Evolutionary conservation across 2,329 filamentous ascomycete genomes (phyloP).

Genomic region (Cladosporium colombiae): DNA sequence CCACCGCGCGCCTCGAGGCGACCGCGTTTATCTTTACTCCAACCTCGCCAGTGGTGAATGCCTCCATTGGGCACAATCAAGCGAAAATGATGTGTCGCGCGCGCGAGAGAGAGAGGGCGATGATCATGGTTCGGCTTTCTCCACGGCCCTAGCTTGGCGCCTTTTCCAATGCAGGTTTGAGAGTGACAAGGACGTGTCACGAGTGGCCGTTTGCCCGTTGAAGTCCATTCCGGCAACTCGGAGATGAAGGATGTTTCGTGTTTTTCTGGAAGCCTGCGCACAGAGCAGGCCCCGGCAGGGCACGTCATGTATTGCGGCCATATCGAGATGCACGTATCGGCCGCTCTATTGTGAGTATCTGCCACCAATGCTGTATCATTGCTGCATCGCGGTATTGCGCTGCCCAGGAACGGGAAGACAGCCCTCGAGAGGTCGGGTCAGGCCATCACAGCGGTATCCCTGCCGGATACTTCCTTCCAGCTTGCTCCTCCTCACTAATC

Average conservation of each 20-base stretch:
- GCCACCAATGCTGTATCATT: not conserved
- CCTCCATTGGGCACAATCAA: not conserved
- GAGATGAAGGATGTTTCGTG: conserved; percentile 18
- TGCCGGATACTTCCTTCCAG: not conserved
- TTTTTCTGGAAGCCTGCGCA: conserved; percentile 18
- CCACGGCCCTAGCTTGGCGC: conserved; percentile 17
- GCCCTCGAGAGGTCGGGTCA: not conserved
- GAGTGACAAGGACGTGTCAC: conserved; percentile 18
- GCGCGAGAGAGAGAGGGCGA: not conserved
- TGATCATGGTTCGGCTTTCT: not conserved
- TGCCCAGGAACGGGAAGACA: not conserved
- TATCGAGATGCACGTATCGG: conserved; percentile 7
- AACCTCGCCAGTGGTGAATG: conserved; percentile 1
- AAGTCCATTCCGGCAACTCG: conserved; percentile 10
- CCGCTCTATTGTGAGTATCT: not conserved
- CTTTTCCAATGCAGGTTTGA: not conserved
- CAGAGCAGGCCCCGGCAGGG: conserved; percentile 7
- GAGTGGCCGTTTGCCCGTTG: conserved; percentile 11
- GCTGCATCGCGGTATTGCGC: not conserved
- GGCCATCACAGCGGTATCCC: not conserved
- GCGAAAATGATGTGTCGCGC: not conserved
- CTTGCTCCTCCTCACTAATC: not conserved
- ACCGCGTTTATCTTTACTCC: conserved; percentile 3
- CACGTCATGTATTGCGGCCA: conserved; percentile 15
- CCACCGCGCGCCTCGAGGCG: conserved; percentile 1